Percentiles rank a stretch among this genome's conserved stretches.
Conservation (phyloP, 2,329 filamentous ascomycete genomes). For the Talaromyces sp. region DNA sequence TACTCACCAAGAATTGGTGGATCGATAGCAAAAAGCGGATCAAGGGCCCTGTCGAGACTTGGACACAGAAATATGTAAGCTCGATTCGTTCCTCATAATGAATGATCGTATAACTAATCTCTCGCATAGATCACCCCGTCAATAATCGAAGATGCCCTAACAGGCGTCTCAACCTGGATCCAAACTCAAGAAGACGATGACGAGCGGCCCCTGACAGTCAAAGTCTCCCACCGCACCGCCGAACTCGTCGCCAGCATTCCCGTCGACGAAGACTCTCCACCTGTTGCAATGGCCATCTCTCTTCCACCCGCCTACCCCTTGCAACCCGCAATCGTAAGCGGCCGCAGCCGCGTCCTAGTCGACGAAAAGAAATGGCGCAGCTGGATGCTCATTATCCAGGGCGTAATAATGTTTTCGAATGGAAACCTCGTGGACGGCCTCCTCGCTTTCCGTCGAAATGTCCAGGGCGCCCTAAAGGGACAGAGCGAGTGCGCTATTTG, state of each 20-base stretch:
- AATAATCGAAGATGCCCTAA: constrained; percentile 39
- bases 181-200: constrained; percentile 47
- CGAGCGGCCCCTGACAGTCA: constrained; percentile 58
- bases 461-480: constrained; percentile 82
- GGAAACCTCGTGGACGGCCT: constrained; percentile 85
- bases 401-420: constrained; percentile 89
- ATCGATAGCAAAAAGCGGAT: constrained; percentile 73
- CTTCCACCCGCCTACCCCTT: constrained; percentile 82
- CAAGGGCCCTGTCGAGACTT: constrained; percentile 74
- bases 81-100: neutral
- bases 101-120: neutral
- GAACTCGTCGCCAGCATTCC: constrained; percentile 83
- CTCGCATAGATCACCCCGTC: constrained; percentile 39
- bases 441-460: constrained; percentile 78
- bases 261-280: constrained; percentile 80
- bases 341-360: constrained; percentile 79
- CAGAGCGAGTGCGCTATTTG: constrained; percentile 96
- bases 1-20: constrained; percentile 79
- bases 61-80: constrained; percentile 79
- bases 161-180: constrained; percentile 41
- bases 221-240: constrained; percentile 64
- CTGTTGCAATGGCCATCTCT: constrained; percentile 75
- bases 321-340: constrained; percentile 69
- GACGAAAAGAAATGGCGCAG: constrained; percentile 88
- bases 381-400: constrained; percentile 84